These are phyloP conservation scores for Talaromyces pinophilus DNA, from an alignment of 2,329 filamentous ascomycete genomes.

Conservation along the genomic window DNA sequence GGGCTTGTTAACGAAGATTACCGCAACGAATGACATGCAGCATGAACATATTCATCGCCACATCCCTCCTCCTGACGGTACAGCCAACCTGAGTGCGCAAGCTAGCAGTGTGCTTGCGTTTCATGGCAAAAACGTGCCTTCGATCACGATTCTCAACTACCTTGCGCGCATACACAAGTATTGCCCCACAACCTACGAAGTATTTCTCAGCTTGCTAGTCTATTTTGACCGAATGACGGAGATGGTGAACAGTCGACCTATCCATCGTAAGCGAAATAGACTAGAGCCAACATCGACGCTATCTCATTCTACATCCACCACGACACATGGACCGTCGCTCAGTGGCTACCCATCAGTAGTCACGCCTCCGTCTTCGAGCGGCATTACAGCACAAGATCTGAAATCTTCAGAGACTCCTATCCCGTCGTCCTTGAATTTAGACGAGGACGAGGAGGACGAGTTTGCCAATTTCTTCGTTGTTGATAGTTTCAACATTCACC, in stretches of 20 bases:
- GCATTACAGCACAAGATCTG: conserved; percentile 39
- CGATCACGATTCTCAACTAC: conserved; percentile 95
- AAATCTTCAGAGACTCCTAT: conserved; percentile 35
- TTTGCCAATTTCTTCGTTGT: conserved; percentile 83
- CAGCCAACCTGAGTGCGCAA: conserved; percentile 61
- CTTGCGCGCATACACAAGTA: conserved; percentile 97
- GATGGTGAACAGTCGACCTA: conserved; percentile 80
- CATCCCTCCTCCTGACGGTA: conserved; percentile 62
- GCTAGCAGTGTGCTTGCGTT: conserved; percentile 84
- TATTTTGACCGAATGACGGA: conserved; percentile 99
- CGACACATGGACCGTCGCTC: conserved; percentile 25
- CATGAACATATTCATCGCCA: conserved; percentile 85
- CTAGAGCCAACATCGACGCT: conserved; percentile 29
- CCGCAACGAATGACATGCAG: conserved; percentile 90
- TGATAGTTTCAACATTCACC: conserved; percentile 98
- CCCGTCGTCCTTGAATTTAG: conserved; percentile 37
- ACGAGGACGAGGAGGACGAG: conserved; percentile 53
- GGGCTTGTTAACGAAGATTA: conserved; percentile 93
- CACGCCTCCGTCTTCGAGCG: conserved; percentile 41
- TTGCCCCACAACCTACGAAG: conserved; percentile 96
- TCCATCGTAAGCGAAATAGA: conserved; percentile 53
- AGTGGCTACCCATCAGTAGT: conserved; percentile 35
- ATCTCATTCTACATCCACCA: conserved; percentile 20
- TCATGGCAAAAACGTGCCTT: conserved; percentile 96
- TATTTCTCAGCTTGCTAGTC: conserved; percentile 90